phyloP scores from a whole-genome alignment of 129 eudicot genomes.

The Deinandra increscens region DNA sequence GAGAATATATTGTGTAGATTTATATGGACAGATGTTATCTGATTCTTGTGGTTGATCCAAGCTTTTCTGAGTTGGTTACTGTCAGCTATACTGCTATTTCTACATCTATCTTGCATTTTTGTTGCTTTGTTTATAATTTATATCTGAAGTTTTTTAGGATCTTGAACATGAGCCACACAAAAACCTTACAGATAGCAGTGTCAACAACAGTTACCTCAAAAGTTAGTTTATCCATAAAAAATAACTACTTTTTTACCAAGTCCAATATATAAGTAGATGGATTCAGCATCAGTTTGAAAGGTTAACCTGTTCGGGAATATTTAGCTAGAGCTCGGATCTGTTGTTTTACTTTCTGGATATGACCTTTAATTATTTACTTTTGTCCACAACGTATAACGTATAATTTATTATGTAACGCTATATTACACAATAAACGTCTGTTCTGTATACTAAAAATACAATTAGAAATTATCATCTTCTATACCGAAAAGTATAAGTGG shows the following conservation, averaged over 20 bases:
- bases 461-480: background rate
- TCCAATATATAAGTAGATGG: too few species aligned
- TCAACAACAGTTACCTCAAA: background rate
- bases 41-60: conserved; percentile 33
- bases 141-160: conserved; percentile 28
- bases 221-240: background rate
- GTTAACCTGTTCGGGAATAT: too few species aligned
- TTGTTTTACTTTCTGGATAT: too few species aligned
- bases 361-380: too few species aligned
- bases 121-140: conserved; percentile 12
- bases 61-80: conserved; percentile 33
- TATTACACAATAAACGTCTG: background rate
- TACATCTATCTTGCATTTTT: conserved; percentile 26
- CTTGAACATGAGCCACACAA: conserved; percentile 26
- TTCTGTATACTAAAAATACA: too few species aligned
- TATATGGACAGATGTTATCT: conserved; percentile 25
- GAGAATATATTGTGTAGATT: conserved; percentile 10
- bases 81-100: conserved; percentile 26
- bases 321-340: too few species aligned
- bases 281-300: too few species aligned
- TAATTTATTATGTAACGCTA: too few species aligned
- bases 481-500: background rate
- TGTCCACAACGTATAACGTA: too few species aligned
- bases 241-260: too few species aligned
- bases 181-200: background rate